Evolutionary conservation across 805 yeast genomes (phyloP).

Genomic region (Yarrowia divulgata): DNA sequence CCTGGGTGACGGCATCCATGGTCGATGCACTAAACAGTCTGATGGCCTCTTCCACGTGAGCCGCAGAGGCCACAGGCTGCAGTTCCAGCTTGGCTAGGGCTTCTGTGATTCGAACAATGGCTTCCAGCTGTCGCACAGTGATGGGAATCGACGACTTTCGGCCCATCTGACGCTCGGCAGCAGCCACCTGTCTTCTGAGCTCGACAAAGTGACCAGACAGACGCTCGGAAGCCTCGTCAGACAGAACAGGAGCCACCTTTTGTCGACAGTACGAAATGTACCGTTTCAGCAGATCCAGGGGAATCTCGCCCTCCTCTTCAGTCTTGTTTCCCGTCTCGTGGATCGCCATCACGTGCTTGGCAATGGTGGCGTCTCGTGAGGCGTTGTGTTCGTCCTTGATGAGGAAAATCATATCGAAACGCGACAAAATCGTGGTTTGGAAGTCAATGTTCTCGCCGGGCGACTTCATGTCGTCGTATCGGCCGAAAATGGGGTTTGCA

Average conservation of each 20-base stretch:
- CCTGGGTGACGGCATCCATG: slow-evolving; percentile 88
- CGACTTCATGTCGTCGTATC: slow-evolving; percentile 93
- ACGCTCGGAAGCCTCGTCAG: slow-evolving; percentile 88
- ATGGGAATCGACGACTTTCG: slow-evolving; percentile 96
- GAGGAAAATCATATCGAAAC: slow-evolving; percentile 98
- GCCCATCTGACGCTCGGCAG: slow-evolving; percentile 78
- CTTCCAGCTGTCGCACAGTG: slow-evolving; percentile 96
- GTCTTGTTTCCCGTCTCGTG: slow-evolving; percentile 79
- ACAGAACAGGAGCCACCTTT: slow-evolving; percentile 90
- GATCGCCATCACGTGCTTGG: slow-evolving; percentile 92
- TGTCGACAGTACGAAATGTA: slow-evolving; percentile 89
- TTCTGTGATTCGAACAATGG: slow-evolving; percentile 94
- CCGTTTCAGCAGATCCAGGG: slow-evolving; percentile 88
- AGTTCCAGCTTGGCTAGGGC: slow-evolving; percentile 86
- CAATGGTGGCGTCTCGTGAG: slow-evolving; percentile 83
- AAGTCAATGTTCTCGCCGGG: slow-evolving; percentile 99
- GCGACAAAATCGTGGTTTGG: slow-evolving; percentile 93
- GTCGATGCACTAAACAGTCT: slow-evolving; percentile 95
- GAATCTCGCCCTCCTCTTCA: slow-evolving; percentile 74
- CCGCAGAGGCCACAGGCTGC: slow-evolving; percentile 81
- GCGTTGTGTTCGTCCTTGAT: slow-evolving; percentile 95
- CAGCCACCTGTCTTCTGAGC: slow-evolving; percentile 81
- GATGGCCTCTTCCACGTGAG: slow-evolving; percentile 95
- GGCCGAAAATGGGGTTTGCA: slow-evolving; percentile 95
- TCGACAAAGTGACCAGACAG: slow-evolving; percentile 91